A percentile compares a stretch with the other conserved stretches of the same genome.
These are phyloP conservation scores for Phoma sp. DNA, from an alignment of 2,329 filamentous ascomycete genomes.

Conservation along the genomic window DNA sequence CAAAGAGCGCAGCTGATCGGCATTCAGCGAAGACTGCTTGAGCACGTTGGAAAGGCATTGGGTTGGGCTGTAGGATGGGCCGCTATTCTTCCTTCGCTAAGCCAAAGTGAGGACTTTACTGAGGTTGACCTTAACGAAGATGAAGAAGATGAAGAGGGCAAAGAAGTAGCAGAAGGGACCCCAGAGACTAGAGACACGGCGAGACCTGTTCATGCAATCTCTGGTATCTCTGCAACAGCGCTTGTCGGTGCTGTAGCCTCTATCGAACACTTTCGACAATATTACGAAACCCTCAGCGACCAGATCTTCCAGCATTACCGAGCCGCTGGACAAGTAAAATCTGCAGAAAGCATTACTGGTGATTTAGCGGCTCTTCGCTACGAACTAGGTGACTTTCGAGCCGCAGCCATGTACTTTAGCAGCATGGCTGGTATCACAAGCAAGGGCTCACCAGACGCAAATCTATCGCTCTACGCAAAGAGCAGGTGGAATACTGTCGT, in stretches of 20 bases:
- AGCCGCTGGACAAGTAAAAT: slow-evolving; percentile 78
- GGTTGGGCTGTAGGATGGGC: slow-evolving; percentile 83
- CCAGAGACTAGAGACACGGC: slow-evolving; percentile 11
- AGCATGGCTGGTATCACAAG: slow-evolving; percentile 67
- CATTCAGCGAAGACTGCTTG: slow-evolving; percentile 79
- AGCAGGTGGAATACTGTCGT: slow-evolving; percentile 82
- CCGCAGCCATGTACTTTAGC: slow-evolving; percentile 80
- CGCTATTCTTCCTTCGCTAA: slow-evolving; percentile 38
- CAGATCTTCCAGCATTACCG: slow-evolving; percentile 83
- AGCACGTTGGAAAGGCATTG: slow-evolving; percentile 73
- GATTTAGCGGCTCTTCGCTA: slow-evolving; percentile 89
- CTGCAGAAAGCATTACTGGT: slow-evolving; percentile 77
- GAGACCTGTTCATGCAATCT: slow-evolving; percentile 19
- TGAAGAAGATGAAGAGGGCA: slow-evolving; percentile 19
- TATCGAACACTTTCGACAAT: slow-evolving; percentile 49
- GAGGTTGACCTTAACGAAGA: slow-evolving; percentile 49
- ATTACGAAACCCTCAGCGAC: slow-evolving; percentile 73
- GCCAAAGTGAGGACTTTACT: slow-evolving; percentile 39
- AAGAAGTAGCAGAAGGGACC: not conserved
- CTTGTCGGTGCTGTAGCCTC: slow-evolving; percentile 46
- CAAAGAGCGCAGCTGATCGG: slow-evolving; percentile 82
- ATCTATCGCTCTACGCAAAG: slow-evolving; percentile 70
- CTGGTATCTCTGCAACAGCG: slow-evolving; percentile 39
- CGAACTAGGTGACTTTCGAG: slow-evolving; percentile 73
- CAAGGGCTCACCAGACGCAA: slow-evolving; percentile 14